Conservation (phyloP, 495 filamentous ascomycete species). For the Copromyces sp. region DNA sequence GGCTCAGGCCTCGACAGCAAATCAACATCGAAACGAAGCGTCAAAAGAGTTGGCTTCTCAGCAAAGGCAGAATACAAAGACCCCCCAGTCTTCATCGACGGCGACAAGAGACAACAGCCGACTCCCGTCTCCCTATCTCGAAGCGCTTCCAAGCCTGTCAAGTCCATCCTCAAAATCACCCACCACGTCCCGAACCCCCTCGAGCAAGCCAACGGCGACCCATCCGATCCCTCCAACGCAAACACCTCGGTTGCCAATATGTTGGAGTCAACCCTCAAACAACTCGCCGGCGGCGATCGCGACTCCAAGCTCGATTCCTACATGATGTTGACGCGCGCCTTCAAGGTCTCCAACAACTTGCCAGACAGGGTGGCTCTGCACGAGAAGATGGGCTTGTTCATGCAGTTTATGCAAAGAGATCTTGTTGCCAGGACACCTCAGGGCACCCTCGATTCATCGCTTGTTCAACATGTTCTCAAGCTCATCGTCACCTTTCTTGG, state of each 20-base stretch:
- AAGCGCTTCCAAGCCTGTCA: constrained; percentile 56
- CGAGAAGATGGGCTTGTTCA: constrained; percentile 63
- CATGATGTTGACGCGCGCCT: constrained; percentile 58
- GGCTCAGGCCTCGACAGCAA: constrained; percentile 48
- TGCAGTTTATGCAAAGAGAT: constrained; percentile 73
- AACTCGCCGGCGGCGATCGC: constrained; percentile 60
- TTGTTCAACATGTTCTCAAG: constrained; percentile 67
- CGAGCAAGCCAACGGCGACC: constrained; percentile 26
- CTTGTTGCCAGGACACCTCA: constrained; percentile 44
- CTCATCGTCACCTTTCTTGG: constrained; percentile 62
- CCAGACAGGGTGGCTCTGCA: constrained; percentile 59
- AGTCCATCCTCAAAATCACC: constrained; percentile 77
- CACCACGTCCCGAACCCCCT: constrained; percentile 35
- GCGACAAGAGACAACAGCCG: constrained; percentile 24
- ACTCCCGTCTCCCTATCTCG: constrained; percentile 43
- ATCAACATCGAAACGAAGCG: constrained; percentile 40
- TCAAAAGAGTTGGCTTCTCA: constrained; percentile 70
- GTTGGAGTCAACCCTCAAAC: constrained; percentile 72
- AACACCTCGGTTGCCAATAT: constrained; percentile 52
- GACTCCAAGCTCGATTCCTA: constrained; percentile 77
- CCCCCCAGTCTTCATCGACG: constrained; percentile 37
- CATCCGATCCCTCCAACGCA: constrained; percentile 25
- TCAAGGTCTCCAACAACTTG: constrained; percentile 68
- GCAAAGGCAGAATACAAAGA: constrained; percentile 63
- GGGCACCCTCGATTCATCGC: constrained; percentile 45